Evolutionary conservation across 2,329 filamentous ascomycete species (phyloP).

Genomic region (Pestalotiopsis sp.): DNA sequence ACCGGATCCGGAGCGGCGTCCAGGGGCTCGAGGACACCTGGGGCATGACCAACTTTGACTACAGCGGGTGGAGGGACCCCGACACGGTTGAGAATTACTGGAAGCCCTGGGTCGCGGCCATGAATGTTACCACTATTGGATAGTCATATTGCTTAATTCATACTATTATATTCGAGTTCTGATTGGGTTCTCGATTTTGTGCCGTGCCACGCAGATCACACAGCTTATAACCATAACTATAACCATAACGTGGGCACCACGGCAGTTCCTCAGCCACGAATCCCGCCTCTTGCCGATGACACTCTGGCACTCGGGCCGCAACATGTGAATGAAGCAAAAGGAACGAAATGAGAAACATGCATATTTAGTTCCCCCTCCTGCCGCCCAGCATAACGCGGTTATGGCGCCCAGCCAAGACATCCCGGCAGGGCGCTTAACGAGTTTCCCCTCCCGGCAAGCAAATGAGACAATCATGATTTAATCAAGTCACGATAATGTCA

Average conservation of each 20-base stretch:
- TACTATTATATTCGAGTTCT: neutral
- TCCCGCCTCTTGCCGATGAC: neutral
- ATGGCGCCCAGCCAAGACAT: neutral
- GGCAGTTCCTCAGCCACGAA: neutral
- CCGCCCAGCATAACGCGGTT: no score
- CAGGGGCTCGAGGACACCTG: constrained; percentile 48
- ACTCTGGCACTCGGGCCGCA: neutral
- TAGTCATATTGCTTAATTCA: neutral
- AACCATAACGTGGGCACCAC: neutral
- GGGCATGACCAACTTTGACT: constrained; percentile 47
- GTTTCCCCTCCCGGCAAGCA: neutral
- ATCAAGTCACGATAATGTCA: neutral
- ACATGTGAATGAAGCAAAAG: no score
- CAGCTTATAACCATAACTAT: neutral
- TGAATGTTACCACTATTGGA: constrained; percentile 31
- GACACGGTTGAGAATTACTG: constrained; percentile 47
- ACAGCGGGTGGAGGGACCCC: constrained; percentile 45
- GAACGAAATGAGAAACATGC: no score
- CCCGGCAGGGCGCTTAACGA: neutral
- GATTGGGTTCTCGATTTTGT: neutral
- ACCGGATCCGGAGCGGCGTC: constrained; percentile 42
- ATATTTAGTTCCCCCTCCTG: no score
- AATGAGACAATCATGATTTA: neutral
- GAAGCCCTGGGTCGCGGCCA: constrained; percentile 49
- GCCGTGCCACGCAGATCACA: no score